Base-by-base conservation (phyloP, 192 early-diverging fungal genomes). In the Backusella tuberculispora region DNA sequence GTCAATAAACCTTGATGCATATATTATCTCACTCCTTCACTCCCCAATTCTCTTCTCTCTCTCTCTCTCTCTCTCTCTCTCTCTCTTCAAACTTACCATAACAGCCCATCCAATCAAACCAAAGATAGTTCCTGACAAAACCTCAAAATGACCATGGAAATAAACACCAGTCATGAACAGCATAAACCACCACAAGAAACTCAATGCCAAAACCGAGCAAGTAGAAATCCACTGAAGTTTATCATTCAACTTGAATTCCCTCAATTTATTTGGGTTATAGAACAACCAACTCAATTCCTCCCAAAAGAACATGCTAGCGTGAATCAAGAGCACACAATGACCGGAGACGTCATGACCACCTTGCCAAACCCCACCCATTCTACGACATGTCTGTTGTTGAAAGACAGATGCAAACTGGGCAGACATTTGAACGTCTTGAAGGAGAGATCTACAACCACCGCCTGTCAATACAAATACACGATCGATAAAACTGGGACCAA, bases 301-400 rank as follows among this genome's bases (percentile, higher is more conserved):
- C 83, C 81, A 83, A 53, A 94, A 76, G 74, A 94, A 88, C 56
- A 95, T 81, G 21, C 84, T 92, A 65, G 92, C 85, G 80, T 95
- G 94, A 3, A 91, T 85, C 72, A 95, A 78, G 77, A 95, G 77
- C 63, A 98, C 90, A 77, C 93, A 94, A 81, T 98, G 96, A 29
- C 96, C 96, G 0, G 91, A 93, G 21, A 96, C 81, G 86, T 98
- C 96, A 75, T 95, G 88, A 5, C 95, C 96, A 66, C 89, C 90
- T 13, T 66, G 43, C 95, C 94, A 96, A 14, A 71, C 29, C 15
- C 94, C 95, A 12, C 92, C 92, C 64, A 84, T 66, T 24, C 72
- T 69, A 40, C 84, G 56, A 50, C 85, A 84, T 6, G 48, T 73
- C 41, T 46, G n/a, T 34, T 80, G 78, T n/a, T 72, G 63, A 41